phyloP scores from a whole-genome alignment of 2,329 filamentous ascomycete species.

The Neopestalotiopsis sp. region DNA sequence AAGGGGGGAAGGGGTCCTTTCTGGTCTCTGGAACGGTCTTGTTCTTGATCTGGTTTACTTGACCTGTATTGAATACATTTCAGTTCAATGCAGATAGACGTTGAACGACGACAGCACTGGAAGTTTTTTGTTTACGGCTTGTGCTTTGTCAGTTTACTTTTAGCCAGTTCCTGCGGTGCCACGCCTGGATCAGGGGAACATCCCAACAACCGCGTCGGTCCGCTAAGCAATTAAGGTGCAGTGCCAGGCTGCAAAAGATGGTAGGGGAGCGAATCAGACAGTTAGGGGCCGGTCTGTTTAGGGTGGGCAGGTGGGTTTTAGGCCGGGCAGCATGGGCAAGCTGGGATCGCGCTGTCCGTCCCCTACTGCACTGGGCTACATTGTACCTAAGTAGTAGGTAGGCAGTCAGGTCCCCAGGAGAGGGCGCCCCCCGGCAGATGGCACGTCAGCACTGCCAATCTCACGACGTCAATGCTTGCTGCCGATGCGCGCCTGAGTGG shows the following conservation, averaged over 20 bases:
- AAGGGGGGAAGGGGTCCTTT: neutral
- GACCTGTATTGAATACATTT: neutral
- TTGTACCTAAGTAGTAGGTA: too few species aligned
- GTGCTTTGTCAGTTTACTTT: neutral
- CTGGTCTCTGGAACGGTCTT: neutral
- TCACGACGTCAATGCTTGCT: neutral
- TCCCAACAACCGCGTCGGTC: neutral
- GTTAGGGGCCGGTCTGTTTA: constrained; percentile 4
- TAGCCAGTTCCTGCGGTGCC: neutral
- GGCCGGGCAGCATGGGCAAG: neutral
- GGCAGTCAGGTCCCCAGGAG: neutral
- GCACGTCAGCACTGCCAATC: neutral
- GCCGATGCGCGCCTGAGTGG: neutral
- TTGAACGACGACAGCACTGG: neutral
- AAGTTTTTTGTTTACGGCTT: neutral
- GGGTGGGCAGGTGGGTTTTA: constrained; percentile 1
- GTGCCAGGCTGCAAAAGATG: neutral
- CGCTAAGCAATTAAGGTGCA: neutral
- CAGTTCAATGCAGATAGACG: neutral
- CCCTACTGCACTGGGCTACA: too few species aligned
- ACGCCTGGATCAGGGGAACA: constrained; percentile 3
- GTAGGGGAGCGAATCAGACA: constrained; percentile 15
- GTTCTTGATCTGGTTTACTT: neutral
- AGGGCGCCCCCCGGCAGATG: neutral
- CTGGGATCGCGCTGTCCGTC: neutral